Percentiles rank a stretch among this genome's conserved stretches.
These are phyloP conservation scores for Penicillium goetzii DNA, from an alignment of 495 filamentous ascomycete genomes.

Conservation along the genomic window DNA sequence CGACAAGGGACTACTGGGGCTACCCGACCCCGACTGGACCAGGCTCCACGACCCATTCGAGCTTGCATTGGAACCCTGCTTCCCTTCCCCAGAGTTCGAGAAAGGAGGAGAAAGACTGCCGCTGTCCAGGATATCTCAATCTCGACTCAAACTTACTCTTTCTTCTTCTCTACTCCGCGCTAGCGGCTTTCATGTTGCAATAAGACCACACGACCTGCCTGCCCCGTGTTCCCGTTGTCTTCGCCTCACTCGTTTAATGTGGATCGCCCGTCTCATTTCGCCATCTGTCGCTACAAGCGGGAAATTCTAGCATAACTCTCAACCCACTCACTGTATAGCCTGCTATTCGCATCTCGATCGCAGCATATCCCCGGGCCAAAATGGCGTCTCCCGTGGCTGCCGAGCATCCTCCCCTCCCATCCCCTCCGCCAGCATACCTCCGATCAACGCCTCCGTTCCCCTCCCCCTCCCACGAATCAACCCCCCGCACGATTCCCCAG, in stretches of 20 bases:
- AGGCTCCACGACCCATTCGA: slow-evolving; percentile 11
- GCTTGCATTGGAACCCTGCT: slow-evolving; percentile 15
- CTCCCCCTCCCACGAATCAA: slow-evolving; percentile 30
- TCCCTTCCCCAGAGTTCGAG: background rate
- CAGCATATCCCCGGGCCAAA: background rate
- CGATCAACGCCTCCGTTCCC: slow-evolving; percentile 43
- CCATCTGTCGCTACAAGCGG: background rate
- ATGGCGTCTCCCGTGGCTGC: slow-evolving; percentile 41
- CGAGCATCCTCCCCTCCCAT: slow-evolving; percentile 39
- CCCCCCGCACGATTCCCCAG: slow-evolving; percentile 31
- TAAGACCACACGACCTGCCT: background rate
- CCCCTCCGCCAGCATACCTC: slow-evolving; percentile 49
- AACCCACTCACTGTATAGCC: background rate
- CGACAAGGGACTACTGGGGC: slow-evolving; percentile 15
- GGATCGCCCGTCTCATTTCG: slow-evolving; percentile 6
- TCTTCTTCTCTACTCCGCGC: background rate
- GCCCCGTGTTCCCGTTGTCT: background rate
- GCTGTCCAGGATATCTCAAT: background rate
- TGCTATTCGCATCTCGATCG: slow-evolving; percentile 3
- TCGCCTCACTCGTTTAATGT: slow-evolving; percentile 9
- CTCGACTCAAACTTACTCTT: background rate
- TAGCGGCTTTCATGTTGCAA: slow-evolving; percentile 2
- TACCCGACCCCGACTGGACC: slow-evolving; percentile 15
- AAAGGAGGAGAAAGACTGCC: background rate
- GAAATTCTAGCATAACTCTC: background rate